Evolutionary conservation across 805 yeast genomes (phyloP).

Genomic region (Suhomyces sp.): DNA sequence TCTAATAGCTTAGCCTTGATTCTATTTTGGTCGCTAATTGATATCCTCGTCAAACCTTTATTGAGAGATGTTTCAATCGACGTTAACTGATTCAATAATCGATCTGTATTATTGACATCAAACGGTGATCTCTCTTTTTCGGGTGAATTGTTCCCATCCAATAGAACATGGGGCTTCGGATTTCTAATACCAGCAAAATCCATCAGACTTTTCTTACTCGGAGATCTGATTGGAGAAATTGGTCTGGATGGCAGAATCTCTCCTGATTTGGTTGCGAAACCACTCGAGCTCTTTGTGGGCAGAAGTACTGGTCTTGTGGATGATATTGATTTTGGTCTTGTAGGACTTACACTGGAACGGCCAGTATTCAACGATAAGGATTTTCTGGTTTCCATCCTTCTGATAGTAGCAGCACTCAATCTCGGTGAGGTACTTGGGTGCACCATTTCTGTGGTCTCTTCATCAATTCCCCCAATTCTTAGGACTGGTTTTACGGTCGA

Average conservation of each 20-base stretch:
- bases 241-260: conserved; percentile 7
- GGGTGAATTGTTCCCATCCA: not conserved
- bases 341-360: conserved; percentile 6
- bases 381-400: conserved; percentile 31
- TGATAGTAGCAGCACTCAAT: conserved; percentile 32
- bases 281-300: conserved; percentile 2
- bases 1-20: conserved; percentile 21
- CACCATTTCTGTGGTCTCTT: not conserved
- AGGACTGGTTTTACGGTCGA: not conserved
- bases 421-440: conserved; percentile 18
- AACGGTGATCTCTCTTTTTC: not conserved
- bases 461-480: not conserved
- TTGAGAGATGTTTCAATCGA: not conserved
- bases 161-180: not conserved
- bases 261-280: not conserved
- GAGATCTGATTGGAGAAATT: conserved; percentile 6
- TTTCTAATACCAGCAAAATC: conserved; percentile 1
- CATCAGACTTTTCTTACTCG: conserved; percentile 7
- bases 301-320: conserved; percentile 9
- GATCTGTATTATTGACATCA: not conserved
- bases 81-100: not conserved
- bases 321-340: conserved; percentile 8
- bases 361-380: conserved; percentile 10
- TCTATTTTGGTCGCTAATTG: conserved; percentile 14
- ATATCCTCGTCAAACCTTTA: not conserved